These are phyloP conservation scores for Claviceps purpurea DNA, from an alignment of 2,329 filamentous ascomycete species.

Conservation along the genomic window DNA sequence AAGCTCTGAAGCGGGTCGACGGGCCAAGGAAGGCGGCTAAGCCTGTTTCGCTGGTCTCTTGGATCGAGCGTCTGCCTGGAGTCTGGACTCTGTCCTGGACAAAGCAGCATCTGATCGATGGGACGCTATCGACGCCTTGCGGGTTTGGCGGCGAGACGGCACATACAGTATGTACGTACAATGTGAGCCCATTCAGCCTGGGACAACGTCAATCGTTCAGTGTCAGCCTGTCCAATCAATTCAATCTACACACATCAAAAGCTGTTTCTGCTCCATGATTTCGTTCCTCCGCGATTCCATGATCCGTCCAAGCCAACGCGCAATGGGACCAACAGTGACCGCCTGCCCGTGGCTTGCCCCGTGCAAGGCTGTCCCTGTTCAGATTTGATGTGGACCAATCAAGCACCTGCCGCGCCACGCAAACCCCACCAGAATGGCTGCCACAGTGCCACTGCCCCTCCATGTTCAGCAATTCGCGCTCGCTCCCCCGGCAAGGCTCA, in stretches of 20 bases:
- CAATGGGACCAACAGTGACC: neutral
- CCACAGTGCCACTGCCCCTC: conserved; percentile 13
- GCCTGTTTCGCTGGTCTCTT: neutral
- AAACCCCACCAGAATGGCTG: neutral
- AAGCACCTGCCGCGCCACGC: neutral
- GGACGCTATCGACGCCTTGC: neutral
- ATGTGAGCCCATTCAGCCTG: too few species aligned
- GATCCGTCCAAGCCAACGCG: too few species aligned
- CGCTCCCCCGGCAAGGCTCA: neutral
- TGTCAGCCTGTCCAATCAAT: too few species aligned
- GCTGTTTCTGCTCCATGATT: too few species aligned
- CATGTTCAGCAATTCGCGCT: conserved; percentile 17
- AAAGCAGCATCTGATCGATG: neutral
- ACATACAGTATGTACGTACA: too few species aligned
- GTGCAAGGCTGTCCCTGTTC: neutral
- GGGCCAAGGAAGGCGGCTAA: neutral
- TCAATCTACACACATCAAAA: too few species aligned
- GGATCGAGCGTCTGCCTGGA: neutral
- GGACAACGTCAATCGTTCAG: too few species aligned
- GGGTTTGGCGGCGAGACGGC: too few species aligned
- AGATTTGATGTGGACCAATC: conserved; percentile 1
- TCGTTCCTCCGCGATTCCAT: too few species aligned
- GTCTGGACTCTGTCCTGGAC: neutral
- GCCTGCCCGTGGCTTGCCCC: neutral
- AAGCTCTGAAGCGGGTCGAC: neutral